Conservation (phyloP, 2,329 filamentous ascomycete genomes). For the Nigrospora oryzae region DNA sequence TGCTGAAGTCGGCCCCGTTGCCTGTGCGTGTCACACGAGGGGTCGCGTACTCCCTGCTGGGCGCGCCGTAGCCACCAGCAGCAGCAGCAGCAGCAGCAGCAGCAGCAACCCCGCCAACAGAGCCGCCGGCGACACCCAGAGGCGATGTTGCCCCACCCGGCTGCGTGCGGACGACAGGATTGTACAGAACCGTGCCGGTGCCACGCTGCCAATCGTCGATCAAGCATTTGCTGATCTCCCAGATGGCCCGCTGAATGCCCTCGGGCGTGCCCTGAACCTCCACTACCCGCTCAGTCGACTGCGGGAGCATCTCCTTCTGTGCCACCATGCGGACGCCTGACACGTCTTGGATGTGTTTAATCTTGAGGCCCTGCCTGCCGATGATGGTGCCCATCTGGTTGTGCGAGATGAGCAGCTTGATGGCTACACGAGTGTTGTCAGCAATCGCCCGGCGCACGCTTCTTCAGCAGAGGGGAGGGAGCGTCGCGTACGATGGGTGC, state of each 20-base stretch:
- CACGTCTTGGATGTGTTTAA: constrained; percentile 97
- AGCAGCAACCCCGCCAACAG: constrained; percentile 26
- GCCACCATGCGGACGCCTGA: constrained; percentile 98
- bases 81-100: constrained; percentile 31
- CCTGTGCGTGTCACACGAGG: constrained; percentile 87
- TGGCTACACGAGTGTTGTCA: constrained; percentile 48
- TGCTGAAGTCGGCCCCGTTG: constrained; percentile 96
- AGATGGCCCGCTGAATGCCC: constrained; percentile 89
- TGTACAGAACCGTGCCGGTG: constrained; percentile 94
- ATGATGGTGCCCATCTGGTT: constrained; percentile 99
- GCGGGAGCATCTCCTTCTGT: constrained; percentile 98
- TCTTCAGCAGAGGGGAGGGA: constrained; percentile 3
- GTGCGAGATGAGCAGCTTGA: constrained; percentile 97
- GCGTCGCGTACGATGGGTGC: constrained; percentile 77
- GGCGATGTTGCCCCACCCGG: constrained; percentile 41
- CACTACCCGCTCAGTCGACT: constrained; percentile 96
- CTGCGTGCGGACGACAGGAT: constrained; percentile 85
- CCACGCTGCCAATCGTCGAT: constrained; percentile 97
- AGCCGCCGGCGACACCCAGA: constrained; percentile 11
- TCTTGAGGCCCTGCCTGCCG: constrained; percentile 90
- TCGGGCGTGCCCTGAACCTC: constrained; percentile 93
- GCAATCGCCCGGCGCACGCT: constrained; percentile 3
- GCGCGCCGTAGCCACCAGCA: constrained; percentile 33
- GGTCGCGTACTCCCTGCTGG: constrained; percentile 47
- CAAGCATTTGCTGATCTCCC: constrained; percentile 98